Percentiles rank a stretch among this genome's conserved stretches.
Conservation (phyloP, 1,139 yeast species). For the Saccharomycopsis hybrid region DNA sequence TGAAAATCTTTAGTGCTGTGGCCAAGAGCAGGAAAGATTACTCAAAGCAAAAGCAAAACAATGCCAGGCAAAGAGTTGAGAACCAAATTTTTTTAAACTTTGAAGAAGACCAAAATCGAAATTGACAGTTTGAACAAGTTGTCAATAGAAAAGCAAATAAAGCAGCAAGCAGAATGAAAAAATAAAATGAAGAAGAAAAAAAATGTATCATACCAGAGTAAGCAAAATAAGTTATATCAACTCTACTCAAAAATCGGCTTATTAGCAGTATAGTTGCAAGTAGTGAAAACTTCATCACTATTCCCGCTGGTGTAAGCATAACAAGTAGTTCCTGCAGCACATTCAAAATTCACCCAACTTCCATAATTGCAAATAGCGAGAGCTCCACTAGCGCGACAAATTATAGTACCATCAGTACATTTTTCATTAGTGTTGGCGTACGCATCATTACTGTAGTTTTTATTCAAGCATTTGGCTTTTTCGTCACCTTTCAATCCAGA, state of each 20-base stretch:
- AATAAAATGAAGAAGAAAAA: background rate
- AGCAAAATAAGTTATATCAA: background rate
- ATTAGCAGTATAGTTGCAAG: slow-evolving; percentile 8
- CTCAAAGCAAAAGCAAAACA: background rate
- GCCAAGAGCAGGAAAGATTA: background rate
- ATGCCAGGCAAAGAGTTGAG: background rate
- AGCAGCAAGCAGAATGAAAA: background rate
- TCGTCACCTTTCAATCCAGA: slow-evolving; percentile 31
- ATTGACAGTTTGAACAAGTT: background rate
- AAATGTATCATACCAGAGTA: background rate
- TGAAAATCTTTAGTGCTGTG: no score
- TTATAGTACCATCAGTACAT: slow-evolving; percentile 43
- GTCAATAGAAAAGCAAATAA: no score
- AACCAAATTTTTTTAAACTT: no score
- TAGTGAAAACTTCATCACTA: slow-evolving; percentile 3
- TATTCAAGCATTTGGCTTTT: slow-evolving; percentile 37
- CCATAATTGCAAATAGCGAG: slow-evolving; percentile 51
- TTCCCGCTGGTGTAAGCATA: slow-evolving; percentile 38
- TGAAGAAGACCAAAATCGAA: no score
- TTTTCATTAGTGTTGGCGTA: background rate
- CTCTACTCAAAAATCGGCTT: slow-evolving; percentile 5
- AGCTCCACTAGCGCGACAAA: slow-evolving; percentile 43
- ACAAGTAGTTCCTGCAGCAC: slow-evolving; percentile 57
- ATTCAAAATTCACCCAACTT: slow-evolving; percentile 46
- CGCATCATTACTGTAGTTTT: slow-evolving; percentile 25